These are phyloP conservation scores for Cylindrotheca closterium DNA, from an alignment of 108 stramenopile species.

Conservation along the genomic window DNA sequence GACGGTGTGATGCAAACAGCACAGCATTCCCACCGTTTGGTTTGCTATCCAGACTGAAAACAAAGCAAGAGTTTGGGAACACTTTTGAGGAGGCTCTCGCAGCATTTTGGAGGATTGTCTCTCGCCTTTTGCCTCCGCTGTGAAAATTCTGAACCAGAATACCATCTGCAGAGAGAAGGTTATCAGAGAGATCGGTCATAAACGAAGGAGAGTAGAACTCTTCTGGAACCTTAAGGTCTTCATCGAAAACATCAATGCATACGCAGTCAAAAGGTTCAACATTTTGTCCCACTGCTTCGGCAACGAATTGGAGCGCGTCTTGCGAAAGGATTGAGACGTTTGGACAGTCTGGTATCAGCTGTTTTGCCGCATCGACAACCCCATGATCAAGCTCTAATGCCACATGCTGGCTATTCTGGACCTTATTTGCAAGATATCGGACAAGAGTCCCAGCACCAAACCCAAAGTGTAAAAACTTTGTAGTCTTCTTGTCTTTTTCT, in stretches of 20 bases:
- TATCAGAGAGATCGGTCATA: neutral
- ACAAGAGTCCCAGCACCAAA: constrained; percentile 7
- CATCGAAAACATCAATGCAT: constrained; percentile 6
- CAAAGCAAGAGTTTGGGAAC: neutral
- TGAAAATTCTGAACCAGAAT: constrained; percentile 6
- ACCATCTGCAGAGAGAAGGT: neutral
- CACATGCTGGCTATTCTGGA: constrained; percentile 1
- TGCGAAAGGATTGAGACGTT: neutral
- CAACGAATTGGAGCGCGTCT: neutral
- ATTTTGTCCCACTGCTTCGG: neutral
- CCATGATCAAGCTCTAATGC: constrained; percentile 1
- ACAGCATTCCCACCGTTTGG: constrained; percentile 7
- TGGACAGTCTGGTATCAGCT: neutral
- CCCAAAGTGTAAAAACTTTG: constrained; percentile 3
- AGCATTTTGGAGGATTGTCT: neutral
- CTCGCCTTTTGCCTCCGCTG: neutral
- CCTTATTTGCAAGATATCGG: neutral
- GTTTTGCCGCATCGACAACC: neutral
- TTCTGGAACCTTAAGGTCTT: neutral
- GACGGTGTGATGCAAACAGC: neutral
- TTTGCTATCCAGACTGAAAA: constrained; percentile 1
- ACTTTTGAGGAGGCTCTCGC: neutral
- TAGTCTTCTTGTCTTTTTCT: neutral
- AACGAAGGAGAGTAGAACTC: neutral
- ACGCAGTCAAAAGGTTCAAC: constrained; percentile 1